Conservation (phyloP, 352 stramenopile genomes). For the Pythium coloratum region DNA sequence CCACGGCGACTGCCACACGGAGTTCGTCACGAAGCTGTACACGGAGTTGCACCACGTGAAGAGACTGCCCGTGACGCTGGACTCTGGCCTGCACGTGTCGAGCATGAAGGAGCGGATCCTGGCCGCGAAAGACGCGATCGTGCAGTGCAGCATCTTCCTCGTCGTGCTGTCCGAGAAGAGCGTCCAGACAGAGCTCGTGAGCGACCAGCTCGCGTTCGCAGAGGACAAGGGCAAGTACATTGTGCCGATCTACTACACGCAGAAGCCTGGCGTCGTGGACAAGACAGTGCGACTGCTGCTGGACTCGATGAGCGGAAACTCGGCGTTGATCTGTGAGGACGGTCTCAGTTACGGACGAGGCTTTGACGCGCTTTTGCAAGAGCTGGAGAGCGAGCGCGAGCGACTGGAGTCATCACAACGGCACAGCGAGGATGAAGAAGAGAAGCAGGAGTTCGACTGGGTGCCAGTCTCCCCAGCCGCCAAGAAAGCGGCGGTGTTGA, state of each 20-base stretch:
- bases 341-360: conserved; percentile 69
- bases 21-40: conserved; percentile 65
- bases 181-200: conserved; percentile 79
- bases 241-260: conserved; percentile 71
- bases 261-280: conserved; percentile 46
- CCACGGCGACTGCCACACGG: conserved; percentile 69
- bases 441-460: conserved; percentile 4
- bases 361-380: conserved; percentile 50
- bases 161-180: conserved; percentile 75
- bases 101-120: conserved; percentile 78
- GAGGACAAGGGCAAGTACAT: conserved; percentile 82
- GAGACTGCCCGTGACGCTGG: conserved; percentile 51
- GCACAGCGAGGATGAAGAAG: conserved; percentile 2
- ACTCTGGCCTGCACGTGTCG: conserved; percentile 69
- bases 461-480: conserved; percentile 7
- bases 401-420: not conserved
- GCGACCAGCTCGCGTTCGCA: conserved; percentile 79
- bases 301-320: conserved; percentile 30
- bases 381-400: conserved; percentile 28
- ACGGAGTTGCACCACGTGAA: conserved; percentile 47
- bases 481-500: not conserved
- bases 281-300: conserved; percentile 36
- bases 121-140: conserved; percentile 75
- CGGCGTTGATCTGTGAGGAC: conserved; percentile 51
- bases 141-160: conserved; percentile 66